These are phyloP conservation scores for Periglandula ipomoeae DNA, from an alignment of 2,329 filamentous ascomycete genomes.

Conservation along the genomic window DNA sequence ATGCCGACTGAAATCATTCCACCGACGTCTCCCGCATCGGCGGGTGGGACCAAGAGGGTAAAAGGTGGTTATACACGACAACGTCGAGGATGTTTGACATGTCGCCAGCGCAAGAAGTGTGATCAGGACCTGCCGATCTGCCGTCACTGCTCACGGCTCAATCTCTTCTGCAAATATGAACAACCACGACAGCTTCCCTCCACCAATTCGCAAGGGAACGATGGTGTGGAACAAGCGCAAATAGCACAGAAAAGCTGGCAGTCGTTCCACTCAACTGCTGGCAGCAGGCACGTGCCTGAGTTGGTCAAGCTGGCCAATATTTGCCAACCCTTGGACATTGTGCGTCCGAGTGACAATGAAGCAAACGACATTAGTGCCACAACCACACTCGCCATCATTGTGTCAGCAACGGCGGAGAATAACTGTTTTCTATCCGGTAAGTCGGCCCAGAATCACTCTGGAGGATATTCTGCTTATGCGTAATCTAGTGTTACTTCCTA, in stretches of 20 bases:
- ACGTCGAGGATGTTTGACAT: conserved; percentile 14
- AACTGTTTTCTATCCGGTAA: conserved; percentile 13
- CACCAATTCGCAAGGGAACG: not conserved
- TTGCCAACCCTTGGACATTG: not conserved
- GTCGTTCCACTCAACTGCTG: not conserved
- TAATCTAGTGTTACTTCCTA: conserved; percentile 11
- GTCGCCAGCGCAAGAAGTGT: conserved; percentile 14
- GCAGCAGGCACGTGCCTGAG: not conserved
- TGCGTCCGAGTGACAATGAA: not conserved
- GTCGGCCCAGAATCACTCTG: not conserved
- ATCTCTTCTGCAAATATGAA: conserved; percentile 11
- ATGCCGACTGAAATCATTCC: not conserved
- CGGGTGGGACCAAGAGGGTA: not conserved
- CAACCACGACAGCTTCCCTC: conserved; percentile 5
- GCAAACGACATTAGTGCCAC: conserved; percentile 6
- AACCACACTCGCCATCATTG: conserved; percentile 6
- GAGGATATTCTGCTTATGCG: not conserved
- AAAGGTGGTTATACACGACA: conserved; percentile 14
- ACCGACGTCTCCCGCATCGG: not conserved
- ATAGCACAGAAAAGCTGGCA: not conserved
- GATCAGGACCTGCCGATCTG: conserved; percentile 12
- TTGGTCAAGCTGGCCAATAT: not conserved
- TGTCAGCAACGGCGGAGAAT: conserved; percentile 11
- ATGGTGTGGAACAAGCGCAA: not conserved
- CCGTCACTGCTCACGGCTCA: conserved; percentile 12